phyloP scores from a whole-genome alignment of 805 yeast genomes.

The Pichia deserticola region DNA sequence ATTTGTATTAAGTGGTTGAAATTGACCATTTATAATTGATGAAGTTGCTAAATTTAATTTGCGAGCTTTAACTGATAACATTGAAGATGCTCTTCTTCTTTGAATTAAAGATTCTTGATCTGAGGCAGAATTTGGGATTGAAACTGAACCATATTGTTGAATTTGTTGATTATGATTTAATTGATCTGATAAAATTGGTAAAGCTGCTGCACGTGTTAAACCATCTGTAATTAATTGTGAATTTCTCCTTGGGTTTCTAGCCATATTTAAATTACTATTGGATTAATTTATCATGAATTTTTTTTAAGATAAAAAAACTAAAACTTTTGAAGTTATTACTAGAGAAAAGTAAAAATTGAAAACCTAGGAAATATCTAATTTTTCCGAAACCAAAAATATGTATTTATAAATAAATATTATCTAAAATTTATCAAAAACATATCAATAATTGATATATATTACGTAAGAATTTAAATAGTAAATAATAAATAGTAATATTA shows the following conservation, averaged over 20 bases:
- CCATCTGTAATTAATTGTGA: neutral
- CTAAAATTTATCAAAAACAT: too few relatives aligned
- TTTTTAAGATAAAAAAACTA: too few relatives aligned
- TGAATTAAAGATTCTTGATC: slow-evolving; percentile 19
- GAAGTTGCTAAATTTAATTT: slow-evolving; percentile 14
- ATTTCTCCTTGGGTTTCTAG: neutral
- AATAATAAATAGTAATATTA: too few relatives aligned
- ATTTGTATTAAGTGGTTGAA: slow-evolving; percentile 36
- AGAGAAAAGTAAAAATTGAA: too few relatives aligned
- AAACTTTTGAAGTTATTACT: too few relatives aligned
- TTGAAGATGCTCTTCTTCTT: slow-evolving; percentile 22
- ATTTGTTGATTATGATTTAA: neutral
- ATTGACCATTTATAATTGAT: slow-evolving; percentile 17
- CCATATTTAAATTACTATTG: neutral
- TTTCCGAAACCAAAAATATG: too few relatives aligned
- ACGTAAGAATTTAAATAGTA: too few relatives aligned
- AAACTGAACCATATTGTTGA: slow-evolving; percentile 12
- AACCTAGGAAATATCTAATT: too few relatives aligned
- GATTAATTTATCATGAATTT: too few relatives aligned
- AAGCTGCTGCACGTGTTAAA: neutral
- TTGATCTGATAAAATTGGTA: neutral
- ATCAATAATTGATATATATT: too few relatives aligned
- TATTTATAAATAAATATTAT: too few relatives aligned
- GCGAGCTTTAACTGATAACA: slow-evolving; percentile 11
- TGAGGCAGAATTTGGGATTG: neutral